Evolutionary conservation across 2,329 filamentous ascomycete species (phyloP), one percentile per base, ranked within the genome.

Genomic region (Ilyonectria sp.): DNA sequence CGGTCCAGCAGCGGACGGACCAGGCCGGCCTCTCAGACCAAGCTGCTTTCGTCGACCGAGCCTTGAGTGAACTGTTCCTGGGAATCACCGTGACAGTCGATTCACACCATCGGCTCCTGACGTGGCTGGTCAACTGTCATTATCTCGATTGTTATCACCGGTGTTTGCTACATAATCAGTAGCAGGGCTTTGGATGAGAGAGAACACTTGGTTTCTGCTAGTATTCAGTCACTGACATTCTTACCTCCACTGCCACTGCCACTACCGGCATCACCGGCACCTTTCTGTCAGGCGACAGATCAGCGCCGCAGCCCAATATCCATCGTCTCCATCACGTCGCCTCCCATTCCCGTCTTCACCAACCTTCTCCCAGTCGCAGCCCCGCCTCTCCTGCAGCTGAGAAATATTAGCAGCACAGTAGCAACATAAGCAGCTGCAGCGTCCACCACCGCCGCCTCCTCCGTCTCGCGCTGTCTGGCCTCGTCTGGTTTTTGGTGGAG

Each of bases 41-140:
- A 67, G 62, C 73, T 71, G 64, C 59, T 72, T 75, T 73, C 58
- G 73, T 72, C 68, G 72, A 75, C 74, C 74, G 74, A 75, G 63
- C 57, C 62, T 26, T 26, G 29, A 59, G 67, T 54, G 58, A 58
- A 70, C 64, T 56, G 56, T 54, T 62, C 59, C 60, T 68, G 69
- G 43, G 49, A 31, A 56, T 43, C n/a, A 56, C 33, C 59, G 70
- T 72, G 71, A 69, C 71, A 74, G 73, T 74, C 65, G 68, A 74
- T 74, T 75, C 68, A 68, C 49, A 52, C 26, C 33, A 21, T 43
- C n/a, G 23, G 29, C 26, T 29, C 17, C 19, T 46, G 10, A 21
- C 11, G 40, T 57, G 44, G 52, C 52, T 63, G 31, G 52, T 63
- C 17, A 29, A 50, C 47, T 50, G 15, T 31, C 47, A 50, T 50